Base-by-base conservation (phyloP, 495 filamentous ascomycete species). In the Neurospora sp. region DNA sequence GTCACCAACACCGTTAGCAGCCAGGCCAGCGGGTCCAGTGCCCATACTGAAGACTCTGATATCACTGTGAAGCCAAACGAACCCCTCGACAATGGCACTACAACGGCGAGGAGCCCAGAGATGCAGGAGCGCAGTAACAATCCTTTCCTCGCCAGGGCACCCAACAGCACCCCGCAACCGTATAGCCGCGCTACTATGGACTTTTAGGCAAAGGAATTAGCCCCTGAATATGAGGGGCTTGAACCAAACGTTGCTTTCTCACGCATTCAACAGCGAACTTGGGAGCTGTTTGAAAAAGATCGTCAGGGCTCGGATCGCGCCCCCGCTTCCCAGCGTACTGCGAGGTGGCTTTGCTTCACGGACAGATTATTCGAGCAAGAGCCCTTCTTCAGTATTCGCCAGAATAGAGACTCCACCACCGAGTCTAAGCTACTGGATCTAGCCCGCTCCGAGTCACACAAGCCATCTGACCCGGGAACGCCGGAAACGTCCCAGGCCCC, bases 81-180 rank as follows among this genome's bases (percentile, higher is more conserved):
- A 61, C 41, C 12, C 22, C 7, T 37, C n/a, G 18, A 48, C 35
- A 69, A 73, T 40, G 46, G 40, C 40, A 18, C 48, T 66, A 70
- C 69, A 27, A 48, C 38, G 7, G 61, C 70, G 1, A 82, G 78
- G 44, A 70, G 69, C 8, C 80, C 74, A 9, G 83, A 84, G 75
- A 84, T 84, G 83, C 79, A 77, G 71, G 82, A 84, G 71, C 77
- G 79, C 20, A 69, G 44, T n/a, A 73, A 73, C 48, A 27, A 48
- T 69, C 72, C 37, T 22, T 61, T 76, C 14, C 42, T 76, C 35
- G 70, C 39, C 7, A 69, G 70, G 38, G 9, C 69, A 27, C 42
- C 59, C 27, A 68, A 31, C 22, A 66, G 27, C 27, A 35, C 27
- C 53, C 14, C 27, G 27, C 48, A 59, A 27, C 22, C 48, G 20